Percentiles rank a stretch among this genome's conserved stretches.
Conservation (phyloP, 202 grass and related monocot species). For the Brachypodium distachyon region DNA sequence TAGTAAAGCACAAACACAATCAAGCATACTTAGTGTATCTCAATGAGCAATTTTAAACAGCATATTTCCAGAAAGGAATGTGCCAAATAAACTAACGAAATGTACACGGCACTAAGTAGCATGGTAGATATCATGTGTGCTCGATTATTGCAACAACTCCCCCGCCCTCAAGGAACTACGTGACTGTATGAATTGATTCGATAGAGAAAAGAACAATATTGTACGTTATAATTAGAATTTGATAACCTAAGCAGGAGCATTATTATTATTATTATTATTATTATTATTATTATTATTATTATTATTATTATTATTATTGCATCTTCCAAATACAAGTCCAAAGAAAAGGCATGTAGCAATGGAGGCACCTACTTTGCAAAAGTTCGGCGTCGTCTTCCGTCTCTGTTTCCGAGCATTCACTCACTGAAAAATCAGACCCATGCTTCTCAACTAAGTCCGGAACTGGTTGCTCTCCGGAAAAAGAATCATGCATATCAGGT, state of each 20-base stretch:
- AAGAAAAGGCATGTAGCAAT: background rate
- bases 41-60: background rate
- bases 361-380: constrained; percentile 23
- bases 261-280: no score
- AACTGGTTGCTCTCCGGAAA: constrained; percentile 33
- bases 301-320: background rate
- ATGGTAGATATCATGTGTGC: background rate
- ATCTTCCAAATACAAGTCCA: background rate
- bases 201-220: background rate
- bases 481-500: constrained; percentile 27
- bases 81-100: background rate
- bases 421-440: constrained; percentile 34
- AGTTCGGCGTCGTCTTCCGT: constrained; percentile 39
- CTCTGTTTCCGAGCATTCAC: constrained; percentile 44
- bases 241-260: background rate
- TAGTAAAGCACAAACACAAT: background rate
- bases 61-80: background rate
- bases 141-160: background rate
- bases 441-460: constrained; percentile 30
- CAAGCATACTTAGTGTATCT: background rate
- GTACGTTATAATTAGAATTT: background rate
- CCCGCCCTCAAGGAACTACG: background rate
- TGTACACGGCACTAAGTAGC: background rate
- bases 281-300: no score
- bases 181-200: background rate